phyloP scores from a whole-genome alignment of 2,329 filamentous ascomycete genomes.

The Pseudogymnoascus sp. region DNA sequence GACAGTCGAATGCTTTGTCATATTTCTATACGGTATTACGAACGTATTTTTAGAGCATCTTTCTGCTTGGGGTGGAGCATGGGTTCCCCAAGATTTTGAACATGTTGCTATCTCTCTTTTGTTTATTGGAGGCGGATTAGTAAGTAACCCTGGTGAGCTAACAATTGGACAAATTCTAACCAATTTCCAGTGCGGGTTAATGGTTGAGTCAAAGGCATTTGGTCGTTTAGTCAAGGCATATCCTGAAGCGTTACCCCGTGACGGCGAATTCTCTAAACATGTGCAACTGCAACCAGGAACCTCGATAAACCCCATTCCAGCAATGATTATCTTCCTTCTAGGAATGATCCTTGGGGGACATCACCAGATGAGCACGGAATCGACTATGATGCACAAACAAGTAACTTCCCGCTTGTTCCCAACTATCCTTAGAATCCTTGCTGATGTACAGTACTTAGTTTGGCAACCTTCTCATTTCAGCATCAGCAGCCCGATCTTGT shows the following conservation, averaged over 20 bases:
- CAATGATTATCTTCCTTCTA: conserved; percentile 11
- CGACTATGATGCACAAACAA: conserved; percentile 12
- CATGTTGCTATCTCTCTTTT: conserved; percentile 13
- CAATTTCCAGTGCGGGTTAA: conserved; percentile 11
- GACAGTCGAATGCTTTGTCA: conserved; percentile 11
- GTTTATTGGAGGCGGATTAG: conserved; percentile 12
- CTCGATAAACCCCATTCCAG: conserved; percentile 11
- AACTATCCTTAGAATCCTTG: conserved; percentile 12
- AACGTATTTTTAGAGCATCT: conserved; percentile 14
- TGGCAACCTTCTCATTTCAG: conserved; percentile 10
- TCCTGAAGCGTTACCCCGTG: conserved; percentile 9
- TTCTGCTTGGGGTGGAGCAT: conserved; percentile 10
- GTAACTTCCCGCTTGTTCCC: conserved; percentile 9
- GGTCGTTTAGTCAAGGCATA: conserved; percentile 11
- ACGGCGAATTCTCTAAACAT: conserved; percentile 7
- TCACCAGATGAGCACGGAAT: conserved; percentile 9
- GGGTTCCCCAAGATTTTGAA: conserved; percentile 11
- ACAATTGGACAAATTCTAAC: conserved; percentile 13
- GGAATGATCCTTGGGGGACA: conserved; percentile 11
- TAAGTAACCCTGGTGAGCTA: conserved; percentile 9
- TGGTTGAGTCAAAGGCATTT: conserved; percentile 13
- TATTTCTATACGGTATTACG: conserved; percentile 13
- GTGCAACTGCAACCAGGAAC: background rate
- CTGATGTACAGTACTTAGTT: conserved; percentile 9
- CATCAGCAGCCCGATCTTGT: conserved; percentile 9